Evolutionary conservation across 371 early-diverging fungal species (phyloP), one percentile per base, ranked within the genome.

Genomic region (Lichtheimia ornata): DNA sequence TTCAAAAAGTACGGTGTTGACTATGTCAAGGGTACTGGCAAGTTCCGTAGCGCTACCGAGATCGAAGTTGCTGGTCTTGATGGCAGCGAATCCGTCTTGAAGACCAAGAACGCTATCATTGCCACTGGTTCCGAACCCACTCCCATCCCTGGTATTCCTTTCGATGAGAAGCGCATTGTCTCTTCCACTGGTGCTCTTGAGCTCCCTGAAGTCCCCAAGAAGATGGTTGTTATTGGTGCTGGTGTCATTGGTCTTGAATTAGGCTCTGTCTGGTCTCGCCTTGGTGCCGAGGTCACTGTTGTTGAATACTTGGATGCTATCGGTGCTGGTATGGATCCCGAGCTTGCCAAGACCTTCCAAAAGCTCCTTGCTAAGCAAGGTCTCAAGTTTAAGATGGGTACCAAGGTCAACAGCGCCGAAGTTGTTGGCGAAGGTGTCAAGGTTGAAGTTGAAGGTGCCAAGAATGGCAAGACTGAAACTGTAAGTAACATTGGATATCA

Each of bases 241-340:
- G 99, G 99, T 83, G 96, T 98, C 65, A 98, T 98, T 81, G 99
- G 98, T 62, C 91, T 98, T 51, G 99, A 98, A 82, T 84, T 97
- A 61, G 98, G 98, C 51, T 97, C 97, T 5, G 98, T 98, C 49
- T 98, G 98, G 98, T 81, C 86, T 64, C 92, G 98, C 58, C 85
- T 98, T 44, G 98, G 98, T 62, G 79, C 97, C 43, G 91, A 97
- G 66, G 95, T 96, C 50, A 97, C 97, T 41, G 95, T 96, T 50
- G 96, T 98, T 59, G 98, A 98, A 77, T 98, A 91, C 83, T 72
- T 96, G 70, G 87, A 83, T 59, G 89, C 94, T 56, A 91, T 98
- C 64, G 98, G 98, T 54, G 97, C 95, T 59, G 98, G 98, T 65
- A 97, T 98, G 97, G 98, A 98, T 63, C 81, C 86, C 47, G 96